phyloP scores from a whole-genome alignment of 2,329 filamentous ascomycete genomes.

The Pseudogymnoascus pannorum region DNA sequence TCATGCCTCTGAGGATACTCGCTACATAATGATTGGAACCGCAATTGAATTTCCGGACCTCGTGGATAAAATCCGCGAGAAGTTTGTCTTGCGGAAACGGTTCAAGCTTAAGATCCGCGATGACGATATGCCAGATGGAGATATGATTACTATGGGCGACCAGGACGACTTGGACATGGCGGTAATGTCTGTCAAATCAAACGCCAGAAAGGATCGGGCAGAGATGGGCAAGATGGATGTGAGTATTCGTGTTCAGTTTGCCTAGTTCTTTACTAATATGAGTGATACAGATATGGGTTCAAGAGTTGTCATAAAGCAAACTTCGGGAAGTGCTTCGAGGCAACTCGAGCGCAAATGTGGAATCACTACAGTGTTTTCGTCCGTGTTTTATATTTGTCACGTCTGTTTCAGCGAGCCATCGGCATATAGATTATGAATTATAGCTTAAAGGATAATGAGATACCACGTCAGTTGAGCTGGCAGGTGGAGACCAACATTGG shows the following conservation, averaged over 20 bases:
- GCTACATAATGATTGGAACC: constrained; percentile 80
- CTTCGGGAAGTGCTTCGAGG: not conserved
- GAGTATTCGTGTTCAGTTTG: constrained; percentile 34
- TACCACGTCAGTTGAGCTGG: constrained; percentile 2
- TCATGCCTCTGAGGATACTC: constrained; percentile 71
- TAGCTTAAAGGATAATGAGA: constrained; percentile 5
- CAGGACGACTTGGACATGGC: constrained; percentile 94
- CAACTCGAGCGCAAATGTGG: not conserved
- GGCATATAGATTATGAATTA: constrained; percentile 6
- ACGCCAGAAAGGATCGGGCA: constrained; percentile 63
- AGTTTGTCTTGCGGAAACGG: constrained; percentile 68
- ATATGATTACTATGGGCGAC: constrained; percentile 96
- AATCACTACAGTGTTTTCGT: not conserved
- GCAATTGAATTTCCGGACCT: constrained; percentile 71
- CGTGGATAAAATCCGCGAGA: constrained; percentile 71
- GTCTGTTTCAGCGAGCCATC: constrained; percentile 4
- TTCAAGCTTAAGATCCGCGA: constrained; percentile 88
- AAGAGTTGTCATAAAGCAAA: constrained; percentile 3
- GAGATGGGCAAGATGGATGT: constrained; percentile 96
- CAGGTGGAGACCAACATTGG: not conserved
- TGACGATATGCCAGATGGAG: constrained; percentile 66
- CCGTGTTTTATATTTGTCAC: not conserved
- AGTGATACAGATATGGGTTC: constrained; percentile 1
- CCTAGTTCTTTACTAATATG: not conserved
- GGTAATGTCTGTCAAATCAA: constrained; percentile 59